Percentiles rank a stretch among this genome's conserved stretches.
Conservation (phyloP, 148 eudicot species). For the Rhododendron griersonianum region DNA sequence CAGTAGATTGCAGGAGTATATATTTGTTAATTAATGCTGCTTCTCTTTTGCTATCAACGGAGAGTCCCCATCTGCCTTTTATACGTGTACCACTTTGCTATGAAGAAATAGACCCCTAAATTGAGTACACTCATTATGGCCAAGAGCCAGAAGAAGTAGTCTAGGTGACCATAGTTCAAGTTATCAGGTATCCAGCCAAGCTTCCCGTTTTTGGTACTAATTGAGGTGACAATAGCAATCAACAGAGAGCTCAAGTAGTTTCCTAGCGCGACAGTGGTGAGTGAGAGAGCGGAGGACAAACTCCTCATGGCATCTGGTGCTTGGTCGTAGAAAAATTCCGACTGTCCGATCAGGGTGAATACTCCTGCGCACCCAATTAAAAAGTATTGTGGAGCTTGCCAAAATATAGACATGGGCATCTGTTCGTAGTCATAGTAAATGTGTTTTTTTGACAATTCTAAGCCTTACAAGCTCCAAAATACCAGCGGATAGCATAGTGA, state of each 20-base stretch:
- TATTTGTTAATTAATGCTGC: background rate
- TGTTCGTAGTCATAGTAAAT: background rate
- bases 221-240: conserved; percentile 34
- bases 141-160: conserved; percentile 60
- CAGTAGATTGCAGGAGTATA: background rate
- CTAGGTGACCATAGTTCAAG: conserved; percentile 45
- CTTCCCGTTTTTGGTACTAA: conserved; percentile 40
- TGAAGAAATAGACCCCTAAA: conserved; percentile 32
- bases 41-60: background rate
- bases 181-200: conserved; percentile 58
- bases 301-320: conserved; percentile 71
- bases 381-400: conserved; percentile 57
- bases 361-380: conserved; percentile 60
- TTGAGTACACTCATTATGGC: conserved; percentile 42
- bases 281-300: conserved; percentile 45
- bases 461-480: conserved; percentile 40
- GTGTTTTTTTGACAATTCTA: conserved; percentile 14
- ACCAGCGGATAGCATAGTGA: conserved; percentile 45
- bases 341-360: conserved; percentile 46
- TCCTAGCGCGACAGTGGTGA: conserved; percentile 38
- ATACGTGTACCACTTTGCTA: conserved; percentile 39
- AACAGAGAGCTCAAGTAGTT: conserved; percentile 49
- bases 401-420: conserved; percentile 34
- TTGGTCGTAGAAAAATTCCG: conserved; percentile 63
- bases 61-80: conserved; percentile 25